phyloP scores from a whole-genome alignment of 108 stramenopile genomes.

The Chaetoceros tenuissimus region DNA sequence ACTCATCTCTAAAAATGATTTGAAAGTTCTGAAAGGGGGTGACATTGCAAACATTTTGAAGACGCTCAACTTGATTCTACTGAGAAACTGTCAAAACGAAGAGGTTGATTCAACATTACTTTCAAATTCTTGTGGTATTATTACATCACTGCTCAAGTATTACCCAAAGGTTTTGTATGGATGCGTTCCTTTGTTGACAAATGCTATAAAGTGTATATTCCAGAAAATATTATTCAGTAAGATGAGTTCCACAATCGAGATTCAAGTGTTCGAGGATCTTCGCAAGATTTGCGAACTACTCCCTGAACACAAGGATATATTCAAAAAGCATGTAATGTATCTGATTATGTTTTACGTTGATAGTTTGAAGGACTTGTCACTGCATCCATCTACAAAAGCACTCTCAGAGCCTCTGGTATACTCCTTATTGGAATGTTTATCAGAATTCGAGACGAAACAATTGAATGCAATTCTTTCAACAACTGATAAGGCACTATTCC shows the following conservation, averaged over 20 bases:
- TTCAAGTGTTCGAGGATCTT: constrained; percentile 15
- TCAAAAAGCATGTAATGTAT: constrained; percentile 72
- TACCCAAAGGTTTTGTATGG: constrained; percentile 67
- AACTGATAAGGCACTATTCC: constrained; percentile 44
- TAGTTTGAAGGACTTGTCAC: constrained; percentile 22
- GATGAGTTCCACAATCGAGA: constrained; percentile 8
- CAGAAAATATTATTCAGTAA: constrained; percentile 15
- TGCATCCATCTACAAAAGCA: constrained; percentile 34
- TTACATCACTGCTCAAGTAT: constrained; percentile 48
- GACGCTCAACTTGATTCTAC: neutral
- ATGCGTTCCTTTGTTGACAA: constrained; percentile 46
- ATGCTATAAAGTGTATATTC: constrained; percentile 29
- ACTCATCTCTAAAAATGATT: neutral
- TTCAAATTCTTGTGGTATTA: constrained; percentile 35
- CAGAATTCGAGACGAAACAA: constrained; percentile 57
- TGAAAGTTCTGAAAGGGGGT: neutral
- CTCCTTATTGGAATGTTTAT: constrained; percentile 58
- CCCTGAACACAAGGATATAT: constrained; percentile 74
- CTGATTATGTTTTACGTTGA: constrained; percentile 54
- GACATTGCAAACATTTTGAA: neutral
- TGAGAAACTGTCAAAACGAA: neutral
- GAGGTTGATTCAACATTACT: neutral
- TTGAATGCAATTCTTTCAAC: constrained; percentile 66
- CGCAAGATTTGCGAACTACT: constrained; percentile 58
- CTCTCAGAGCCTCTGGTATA: constrained; percentile 48